Conservation (phyloP, 108 stramenopile genomes). For the Mayamaea pseudoterrestris region DNA sequence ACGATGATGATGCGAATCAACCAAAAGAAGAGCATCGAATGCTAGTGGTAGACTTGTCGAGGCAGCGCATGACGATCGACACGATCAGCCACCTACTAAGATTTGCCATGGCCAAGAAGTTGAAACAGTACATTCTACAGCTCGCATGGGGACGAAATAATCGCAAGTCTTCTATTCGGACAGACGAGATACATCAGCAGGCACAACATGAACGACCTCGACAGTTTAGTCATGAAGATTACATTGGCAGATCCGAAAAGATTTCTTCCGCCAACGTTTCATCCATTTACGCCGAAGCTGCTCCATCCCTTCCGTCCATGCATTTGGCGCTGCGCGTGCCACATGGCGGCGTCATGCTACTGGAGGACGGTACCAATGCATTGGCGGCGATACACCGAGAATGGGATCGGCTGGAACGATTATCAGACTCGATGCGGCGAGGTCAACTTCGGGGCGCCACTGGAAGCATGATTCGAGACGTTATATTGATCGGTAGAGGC, state of each 20-base stretch:
- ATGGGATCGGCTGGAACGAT: slow-evolving; percentile 47
- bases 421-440: slow-evolving; percentile 39
- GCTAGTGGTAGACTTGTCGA: slow-evolving; percentile 56
- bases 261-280: no score
- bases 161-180: background rate
- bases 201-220: slow-evolving; percentile 3
- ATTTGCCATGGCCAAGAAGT: slow-evolving; percentile 23
- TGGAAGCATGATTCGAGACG: slow-evolving; percentile 52
- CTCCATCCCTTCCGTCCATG: slow-evolving; percentile 34
- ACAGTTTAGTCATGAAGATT: no score
- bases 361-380: slow-evolving; percentile 38
- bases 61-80: slow-evolving; percentile 73
- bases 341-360: slow-evolving; percentile 25
- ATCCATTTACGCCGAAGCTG: no score
- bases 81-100: slow-evolving; percentile 62
- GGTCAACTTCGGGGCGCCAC: slow-evolving; percentile 47
- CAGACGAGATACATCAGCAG: background rate
- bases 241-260: no score
- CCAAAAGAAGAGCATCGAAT: slow-evolving; percentile 9
- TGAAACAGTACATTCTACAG: slow-evolving; percentile 38
- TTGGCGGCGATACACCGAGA: slow-evolving; percentile 48
- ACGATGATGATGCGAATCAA: background rate
- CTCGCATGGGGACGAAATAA: slow-evolving; percentile 67
- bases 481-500: slow-evolving; percentile 54
- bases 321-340: slow-evolving; percentile 69